phyloP scores from a whole-genome alignment of 2,329 filamentous ascomycete genomes.

The Ophiostoma sp. region DNA sequence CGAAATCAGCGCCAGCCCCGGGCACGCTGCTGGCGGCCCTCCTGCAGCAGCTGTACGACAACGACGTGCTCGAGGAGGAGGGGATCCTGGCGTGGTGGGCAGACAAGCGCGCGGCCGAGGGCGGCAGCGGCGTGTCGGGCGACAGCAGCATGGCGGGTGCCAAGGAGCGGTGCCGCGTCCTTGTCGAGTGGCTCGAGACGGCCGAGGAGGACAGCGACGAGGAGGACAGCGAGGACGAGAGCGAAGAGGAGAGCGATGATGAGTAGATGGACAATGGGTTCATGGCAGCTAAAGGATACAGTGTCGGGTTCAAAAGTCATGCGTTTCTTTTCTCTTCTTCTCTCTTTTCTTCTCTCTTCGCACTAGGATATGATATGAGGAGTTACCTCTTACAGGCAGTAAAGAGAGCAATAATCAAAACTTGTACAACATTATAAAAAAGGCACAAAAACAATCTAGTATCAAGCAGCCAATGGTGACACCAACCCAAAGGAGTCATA shows the following conservation, averaged over 20 bases:
- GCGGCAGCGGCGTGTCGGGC: constrained; percentile 44
- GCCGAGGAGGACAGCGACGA: constrained; percentile 68
- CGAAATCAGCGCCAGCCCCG: constrained; percentile 29
- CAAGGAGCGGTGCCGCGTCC: constrained; percentile 65
- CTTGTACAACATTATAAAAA: not conserved
- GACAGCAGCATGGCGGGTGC: constrained; percentile 54
- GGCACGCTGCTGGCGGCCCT: constrained; percentile 68
- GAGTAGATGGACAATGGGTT: not conserved
- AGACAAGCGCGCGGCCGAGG: constrained; percentile 61
- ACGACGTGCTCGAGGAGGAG: constrained; percentile 84
- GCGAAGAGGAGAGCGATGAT: constrained; percentile 19
- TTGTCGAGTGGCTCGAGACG: constrained; percentile 80
- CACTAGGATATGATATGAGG: not conserved
- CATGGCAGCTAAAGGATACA: not conserved
- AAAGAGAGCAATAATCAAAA: not conserved
- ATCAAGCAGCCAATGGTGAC: too few relatives aligned
- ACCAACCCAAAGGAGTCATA: too few relatives aligned
- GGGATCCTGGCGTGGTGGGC: constrained; percentile 86
- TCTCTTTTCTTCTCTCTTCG: not conserved
- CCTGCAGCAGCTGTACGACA: constrained; percentile 76
- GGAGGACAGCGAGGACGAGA: constrained; percentile 46
- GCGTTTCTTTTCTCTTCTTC: too few relatives aligned
- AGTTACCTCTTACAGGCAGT: not conserved
- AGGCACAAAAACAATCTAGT: too few relatives aligned
- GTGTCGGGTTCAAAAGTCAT: not conserved